Evolutionary conservation across 352 stramenopile genomes (phyloP).

Genomic region (Phytopythium cucurbitacearum): DNA sequence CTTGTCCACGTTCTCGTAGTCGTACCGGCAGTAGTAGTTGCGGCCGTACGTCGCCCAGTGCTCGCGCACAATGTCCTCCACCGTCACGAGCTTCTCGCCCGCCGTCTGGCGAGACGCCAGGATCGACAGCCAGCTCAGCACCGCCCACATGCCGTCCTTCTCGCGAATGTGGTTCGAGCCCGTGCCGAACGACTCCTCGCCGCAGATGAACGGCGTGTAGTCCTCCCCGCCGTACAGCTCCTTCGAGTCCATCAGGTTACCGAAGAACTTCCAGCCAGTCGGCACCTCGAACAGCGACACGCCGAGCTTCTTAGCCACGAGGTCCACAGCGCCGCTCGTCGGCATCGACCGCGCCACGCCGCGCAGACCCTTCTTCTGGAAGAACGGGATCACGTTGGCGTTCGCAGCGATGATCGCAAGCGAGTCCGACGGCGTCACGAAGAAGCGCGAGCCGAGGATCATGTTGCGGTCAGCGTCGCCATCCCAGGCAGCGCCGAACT

Average conservation of each 20-base stretch:
- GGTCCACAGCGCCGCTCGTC: constrained; percentile 95
- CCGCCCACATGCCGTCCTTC: constrained; percentile 99
- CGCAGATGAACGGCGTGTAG: constrained; percentile 98
- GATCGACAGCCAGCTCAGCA: constrained; percentile 98
- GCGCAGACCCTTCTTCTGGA: constrained; percentile 91
- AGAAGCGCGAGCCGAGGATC: constrained; percentile 97
- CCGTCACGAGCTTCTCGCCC: constrained; percentile 88
- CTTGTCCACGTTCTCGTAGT: constrained; percentile 98
- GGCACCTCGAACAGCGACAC: constrained; percentile 97
- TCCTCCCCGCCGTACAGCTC: constrained; percentile 95
- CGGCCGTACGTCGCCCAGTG: constrained; percentile 97
- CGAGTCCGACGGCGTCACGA: constrained; percentile 98
- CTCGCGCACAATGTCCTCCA: constrained; percentile 95
- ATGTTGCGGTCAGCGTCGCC: constrained; percentile 99
- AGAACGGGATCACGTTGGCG: constrained; percentile 96
- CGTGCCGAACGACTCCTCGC: constrained; percentile 98
- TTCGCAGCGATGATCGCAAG: constrained; percentile 98
- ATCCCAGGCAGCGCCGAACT: constrained; percentile 96
- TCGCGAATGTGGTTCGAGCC: constrained; percentile 99
- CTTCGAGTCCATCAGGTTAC: constrained; percentile 99
- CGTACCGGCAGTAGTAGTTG: constrained; percentile 99
- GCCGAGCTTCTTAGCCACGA: constrained; percentile 93
- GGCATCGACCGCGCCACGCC: constrained; percentile 98
- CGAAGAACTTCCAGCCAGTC: constrained; percentile 99
- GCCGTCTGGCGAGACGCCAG: constrained; percentile 88